These are phyloP conservation scores for Thielaviopsis ethacetica DNA, from an alignment of 2,329 filamentous ascomycete genomes.

Conservation along the genomic window DNA sequence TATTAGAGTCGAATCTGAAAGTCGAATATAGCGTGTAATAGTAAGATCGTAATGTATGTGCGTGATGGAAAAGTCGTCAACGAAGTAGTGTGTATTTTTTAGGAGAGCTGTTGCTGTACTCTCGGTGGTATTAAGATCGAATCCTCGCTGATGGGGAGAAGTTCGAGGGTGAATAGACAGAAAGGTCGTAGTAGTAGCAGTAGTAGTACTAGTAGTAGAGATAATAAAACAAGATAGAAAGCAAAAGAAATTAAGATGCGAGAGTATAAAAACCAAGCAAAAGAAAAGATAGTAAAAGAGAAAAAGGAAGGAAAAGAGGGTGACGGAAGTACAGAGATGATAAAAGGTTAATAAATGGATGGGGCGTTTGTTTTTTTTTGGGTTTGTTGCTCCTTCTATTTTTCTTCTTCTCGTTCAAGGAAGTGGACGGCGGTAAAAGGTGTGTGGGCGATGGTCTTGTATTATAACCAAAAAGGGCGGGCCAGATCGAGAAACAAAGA, in stretches of 20 bases:
- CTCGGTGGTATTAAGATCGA: neutral
- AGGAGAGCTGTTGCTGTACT: neutral
- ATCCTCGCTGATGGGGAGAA: neutral
- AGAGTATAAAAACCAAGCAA: neutral
- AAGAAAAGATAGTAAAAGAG: neutral
- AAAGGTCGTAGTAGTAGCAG: conserved; percentile 4
- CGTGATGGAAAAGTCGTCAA: neutral
- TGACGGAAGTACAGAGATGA: neutral
- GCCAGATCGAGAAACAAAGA: neutral
- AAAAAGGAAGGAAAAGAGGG: neutral
- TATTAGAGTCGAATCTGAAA: neutral
- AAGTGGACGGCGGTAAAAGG: neutral
- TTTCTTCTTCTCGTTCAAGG: neutral
- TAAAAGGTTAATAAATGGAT: neutral
- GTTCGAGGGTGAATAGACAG: neutral
- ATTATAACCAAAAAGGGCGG: neutral
- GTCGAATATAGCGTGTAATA: neutral
- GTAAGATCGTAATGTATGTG: neutral
- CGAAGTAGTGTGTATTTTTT: neutral
- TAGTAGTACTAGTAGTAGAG: conserved; percentile 4
- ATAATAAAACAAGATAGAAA: conserved; percentile 5
- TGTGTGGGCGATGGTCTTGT: neutral
- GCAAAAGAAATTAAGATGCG: neutral
- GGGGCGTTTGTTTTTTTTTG: too few relatives aligned
- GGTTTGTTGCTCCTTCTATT: neutral